These are phyloP conservation scores for Vinca minor DNA, from an alignment of 257 asterid genomes.

Conservation along the genomic window DNA sequence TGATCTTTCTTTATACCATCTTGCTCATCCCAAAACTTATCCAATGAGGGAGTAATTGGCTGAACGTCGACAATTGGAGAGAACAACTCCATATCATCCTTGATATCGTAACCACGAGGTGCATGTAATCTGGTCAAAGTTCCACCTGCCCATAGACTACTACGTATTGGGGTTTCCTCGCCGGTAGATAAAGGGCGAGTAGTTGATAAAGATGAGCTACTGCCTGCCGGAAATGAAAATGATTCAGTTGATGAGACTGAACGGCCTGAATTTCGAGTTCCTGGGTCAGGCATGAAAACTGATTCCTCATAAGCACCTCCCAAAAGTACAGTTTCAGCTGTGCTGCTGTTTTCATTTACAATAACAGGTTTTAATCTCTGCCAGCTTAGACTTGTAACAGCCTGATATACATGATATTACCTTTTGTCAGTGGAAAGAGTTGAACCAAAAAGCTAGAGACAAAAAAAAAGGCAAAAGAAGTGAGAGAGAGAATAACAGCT, in stretches of 20 bases:
- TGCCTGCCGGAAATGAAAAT: constrained; percentile 47
- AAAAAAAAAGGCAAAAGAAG: neutral
- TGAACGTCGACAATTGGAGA: constrained; percentile 96
- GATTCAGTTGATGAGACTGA: constrained; percentile 49
- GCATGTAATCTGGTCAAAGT: constrained; percentile 66
- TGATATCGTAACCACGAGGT: constrained; percentile 65
- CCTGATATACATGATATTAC: constrained; percentile 46
- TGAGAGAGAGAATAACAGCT: no score
- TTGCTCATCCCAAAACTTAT: constrained; percentile 62
- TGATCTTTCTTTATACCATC: constrained; percentile 54
- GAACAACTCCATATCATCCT: constrained; percentile 98
- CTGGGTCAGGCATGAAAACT: constrained; percentile 92
- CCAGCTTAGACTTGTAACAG: no score
- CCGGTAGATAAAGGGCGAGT: constrained; percentile 35
- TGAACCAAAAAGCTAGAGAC: neutral
- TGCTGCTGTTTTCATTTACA: constrained; percentile 61
- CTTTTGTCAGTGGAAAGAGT: constrained; percentile 14
- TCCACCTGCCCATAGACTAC: constrained; percentile 58
- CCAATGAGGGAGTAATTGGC: constrained; percentile 83
- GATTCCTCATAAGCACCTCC: constrained; percentile 90
- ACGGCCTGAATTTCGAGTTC: constrained; percentile 55
- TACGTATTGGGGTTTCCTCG: constrained; percentile 67
- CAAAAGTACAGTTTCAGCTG: constrained; percentile 62
- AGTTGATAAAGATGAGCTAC: constrained; percentile 35
- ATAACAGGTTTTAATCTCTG: constrained; percentile 71